A percentile compares a stretch with the other conserved stretches of the same genome.
Conservation (phyloP, 2,329 filamentous ascomycete species). For the Colletotrichum truncatum region DNA sequence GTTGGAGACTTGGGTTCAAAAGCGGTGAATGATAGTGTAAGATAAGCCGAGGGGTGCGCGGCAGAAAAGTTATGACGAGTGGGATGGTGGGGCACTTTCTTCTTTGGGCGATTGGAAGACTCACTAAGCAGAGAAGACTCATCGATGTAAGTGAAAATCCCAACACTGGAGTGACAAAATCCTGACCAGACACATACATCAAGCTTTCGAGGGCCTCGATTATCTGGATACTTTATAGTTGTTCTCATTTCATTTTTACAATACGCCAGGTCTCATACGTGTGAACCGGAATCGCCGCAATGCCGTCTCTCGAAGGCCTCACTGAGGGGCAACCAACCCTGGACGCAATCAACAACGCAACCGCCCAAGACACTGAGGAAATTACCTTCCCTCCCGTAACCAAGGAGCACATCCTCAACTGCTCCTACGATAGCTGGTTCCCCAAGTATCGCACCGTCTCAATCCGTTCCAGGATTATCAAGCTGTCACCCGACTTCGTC, state of each 20-base stretch:
- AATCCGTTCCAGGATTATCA: constrained; percentile 86
- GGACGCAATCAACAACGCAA: constrained; percentile 16
- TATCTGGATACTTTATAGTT: neutral
- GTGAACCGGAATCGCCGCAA: constrained; percentile 24
- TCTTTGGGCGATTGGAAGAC: constrained; percentile 22
- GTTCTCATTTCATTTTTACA: neutral
- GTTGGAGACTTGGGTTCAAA: neutral
- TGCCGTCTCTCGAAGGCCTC: constrained; percentile 42
- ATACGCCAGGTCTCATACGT: neutral
- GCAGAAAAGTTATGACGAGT: constrained; percentile 23
- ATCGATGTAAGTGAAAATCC: constrained; percentile 26
- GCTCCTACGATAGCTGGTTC: constrained; percentile 94
- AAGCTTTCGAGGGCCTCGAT: too few species aligned
- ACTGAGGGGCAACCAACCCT: constrained; percentile 27
- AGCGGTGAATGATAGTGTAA: constrained; percentile 6
- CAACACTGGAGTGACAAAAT: neutral
- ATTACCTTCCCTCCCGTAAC: constrained; percentile 85
- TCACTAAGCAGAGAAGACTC: constrained; percentile 23
- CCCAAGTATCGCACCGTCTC: constrained; percentile 78
- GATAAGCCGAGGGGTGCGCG: neutral
- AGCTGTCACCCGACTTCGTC: constrained; percentile 78
- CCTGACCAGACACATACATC: neutral
- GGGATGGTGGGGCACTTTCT: constrained; percentile 27
- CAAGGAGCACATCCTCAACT: constrained; percentile 89
- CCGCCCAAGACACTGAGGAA: constrained; percentile 30